A percentile compares a stretch with the other conserved stretches of the same genome.
These are phyloP conservation scores for Komagataella kurtzmanii DNA, from an alignment of 805 yeast species.

Conservation along the genomic window DNA sequence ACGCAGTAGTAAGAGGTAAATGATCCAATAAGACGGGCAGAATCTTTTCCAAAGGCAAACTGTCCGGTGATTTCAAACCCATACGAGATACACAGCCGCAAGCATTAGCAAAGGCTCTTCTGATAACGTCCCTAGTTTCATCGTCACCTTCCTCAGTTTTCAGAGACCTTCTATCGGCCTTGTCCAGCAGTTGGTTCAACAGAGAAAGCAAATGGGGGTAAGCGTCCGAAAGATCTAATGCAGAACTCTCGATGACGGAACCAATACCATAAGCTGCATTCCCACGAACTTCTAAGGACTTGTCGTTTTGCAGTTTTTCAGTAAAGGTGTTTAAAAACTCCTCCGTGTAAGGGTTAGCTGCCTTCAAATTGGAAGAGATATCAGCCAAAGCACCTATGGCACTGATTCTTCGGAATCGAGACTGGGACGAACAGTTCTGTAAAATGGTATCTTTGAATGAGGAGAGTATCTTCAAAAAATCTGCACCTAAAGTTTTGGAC, in stretches of 20 bases:
- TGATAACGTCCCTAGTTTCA: conserved; percentile 65
- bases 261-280: conserved; percentile 97
- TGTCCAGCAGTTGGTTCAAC: conserved; percentile 58
- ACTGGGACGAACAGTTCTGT: conserved; percentile 43
- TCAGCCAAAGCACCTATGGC: conserved; percentile 90
- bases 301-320: conserved; percentile 57
- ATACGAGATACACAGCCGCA: conserved; percentile 95
- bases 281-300: conserved; percentile 80
- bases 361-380: conserved; percentile 63
- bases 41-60: conserved; percentile 68
- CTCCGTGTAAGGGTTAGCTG: conserved; percentile 48
- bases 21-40: conserved; percentile 63
- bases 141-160: conserved; percentile 56
- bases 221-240: conserved; percentile 25
- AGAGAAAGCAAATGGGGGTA: conserved; percentile 59
- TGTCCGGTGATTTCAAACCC: conserved; percentile 56
- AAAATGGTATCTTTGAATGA: conserved; percentile 57
- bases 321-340: conserved; percentile 62
- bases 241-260: conserved; percentile 41
- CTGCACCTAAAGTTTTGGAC: conserved; percentile 65
- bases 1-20: conserved; percentile 78
- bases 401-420: conserved; percentile 63
- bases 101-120: conserved; percentile 84
- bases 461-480: conserved; percentile 57
- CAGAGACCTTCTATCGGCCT: conserved; percentile 59